Percentiles rank a stretch among this genome's conserved stretches.
Conservation (phyloP, 495 filamentous ascomycete species). For the Hypoxylon fuscum region DNA sequence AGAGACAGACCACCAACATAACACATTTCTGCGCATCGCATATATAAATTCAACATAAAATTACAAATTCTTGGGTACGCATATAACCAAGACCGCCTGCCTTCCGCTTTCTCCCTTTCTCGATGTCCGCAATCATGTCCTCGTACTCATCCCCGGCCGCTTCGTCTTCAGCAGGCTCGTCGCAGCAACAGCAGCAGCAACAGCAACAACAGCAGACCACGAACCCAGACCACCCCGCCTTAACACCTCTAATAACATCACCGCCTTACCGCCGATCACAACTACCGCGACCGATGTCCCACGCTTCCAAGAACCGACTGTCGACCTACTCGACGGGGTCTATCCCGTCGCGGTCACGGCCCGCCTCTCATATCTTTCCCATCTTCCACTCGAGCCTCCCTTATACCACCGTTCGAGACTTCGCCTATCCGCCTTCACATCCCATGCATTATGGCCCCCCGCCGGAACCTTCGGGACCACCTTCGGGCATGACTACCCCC, state of each 20-base stretch:
- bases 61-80: slow-evolving; percentile 45
- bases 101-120: slow-evolving; percentile 30
- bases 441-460: slow-evolving; percentile 94
- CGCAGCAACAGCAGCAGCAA: too few relatives aligned
- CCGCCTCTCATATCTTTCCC: slow-evolving; percentile 79
- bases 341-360: slow-evolving; percentile 77
- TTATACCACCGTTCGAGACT: slow-evolving; percentile 92
- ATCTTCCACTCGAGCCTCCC: slow-evolving; percentile 87
- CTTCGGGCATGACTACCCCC: slow-evolving; percentile 83
- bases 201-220: too few relatives aligned
- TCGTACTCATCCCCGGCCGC: slow-evolving; percentile 62
- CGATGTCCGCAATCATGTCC: slow-evolving; percentile 68
- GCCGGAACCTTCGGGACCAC: slow-evolving; percentile 69
- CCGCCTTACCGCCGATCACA: slow-evolving; percentile 64
- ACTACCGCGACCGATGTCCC: slow-evolving; percentile 72
- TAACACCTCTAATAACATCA: slow-evolving; percentile 72
- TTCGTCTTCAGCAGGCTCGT: slow-evolving; percentile 58
- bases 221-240: slow-evolving; percentile 64
- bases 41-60: slow-evolving; percentile 14
- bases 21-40: slow-evolving; percentile 17
- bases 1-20: slow-evolving; percentile 11
- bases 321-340: slow-evolving; percentile 75
- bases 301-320: slow-evolving; percentile 73
- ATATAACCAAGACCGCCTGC: slow-evolving; percentile 33
- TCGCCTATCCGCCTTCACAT: slow-evolving; percentile 85